These are phyloP conservation scores for Scenedesmus sp. DNA, from an alignment of 163 green algal species.

Conservation along the genomic window DNA sequence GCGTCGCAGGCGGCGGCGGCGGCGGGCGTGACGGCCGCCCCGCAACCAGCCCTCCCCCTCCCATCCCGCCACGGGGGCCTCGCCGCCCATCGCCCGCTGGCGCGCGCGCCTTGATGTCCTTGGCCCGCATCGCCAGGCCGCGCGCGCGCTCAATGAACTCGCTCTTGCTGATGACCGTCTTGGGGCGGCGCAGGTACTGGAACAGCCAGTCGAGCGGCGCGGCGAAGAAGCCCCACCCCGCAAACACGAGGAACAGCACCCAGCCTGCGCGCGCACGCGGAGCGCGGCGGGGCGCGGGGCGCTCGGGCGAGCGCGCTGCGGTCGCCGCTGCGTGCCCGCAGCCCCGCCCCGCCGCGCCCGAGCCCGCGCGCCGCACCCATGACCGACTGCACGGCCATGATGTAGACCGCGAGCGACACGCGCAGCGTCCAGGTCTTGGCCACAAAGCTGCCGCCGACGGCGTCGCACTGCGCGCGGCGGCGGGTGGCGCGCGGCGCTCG, in stretches of 20 bases:
- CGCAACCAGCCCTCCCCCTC: too few species aligned
- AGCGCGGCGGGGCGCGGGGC: too few species aligned
- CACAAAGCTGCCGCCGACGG: constrained; percentile 49
- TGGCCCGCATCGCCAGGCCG: constrained; percentile 75
- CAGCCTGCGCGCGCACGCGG: constrained; percentile 66
- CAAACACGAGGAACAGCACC: constrained; percentile 96
- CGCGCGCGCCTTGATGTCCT: constrained; percentile 69
- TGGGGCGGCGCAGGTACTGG: constrained; percentile 83
- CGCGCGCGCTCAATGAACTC: constrained; percentile 92
- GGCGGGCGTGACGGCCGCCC: too few species aligned
- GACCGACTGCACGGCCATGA: constrained; percentile 84
- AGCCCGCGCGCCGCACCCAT: constrained; percentile 55
- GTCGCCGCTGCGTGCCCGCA: background rate
- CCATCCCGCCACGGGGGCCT: too few species aligned
- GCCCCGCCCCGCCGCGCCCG: background rate
- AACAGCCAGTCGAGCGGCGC: constrained; percentile 91
- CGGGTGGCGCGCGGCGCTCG: background rate
- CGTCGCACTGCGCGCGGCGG: constrained; percentile 65
- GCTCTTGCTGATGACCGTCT: constrained; percentile 81
- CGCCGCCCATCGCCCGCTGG: too few species aligned
- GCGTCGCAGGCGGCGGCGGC: too few species aligned
- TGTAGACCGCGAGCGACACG: constrained; percentile 87
- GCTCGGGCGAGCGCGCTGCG: too few species aligned
- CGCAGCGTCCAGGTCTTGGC: constrained; percentile 75
- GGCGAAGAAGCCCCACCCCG: constrained; percentile 87